Evolutionary conservation across 192 early-diverging fungal species (phyloP).

Genomic region (Gaertneriomyces semiglobifer): DNA sequence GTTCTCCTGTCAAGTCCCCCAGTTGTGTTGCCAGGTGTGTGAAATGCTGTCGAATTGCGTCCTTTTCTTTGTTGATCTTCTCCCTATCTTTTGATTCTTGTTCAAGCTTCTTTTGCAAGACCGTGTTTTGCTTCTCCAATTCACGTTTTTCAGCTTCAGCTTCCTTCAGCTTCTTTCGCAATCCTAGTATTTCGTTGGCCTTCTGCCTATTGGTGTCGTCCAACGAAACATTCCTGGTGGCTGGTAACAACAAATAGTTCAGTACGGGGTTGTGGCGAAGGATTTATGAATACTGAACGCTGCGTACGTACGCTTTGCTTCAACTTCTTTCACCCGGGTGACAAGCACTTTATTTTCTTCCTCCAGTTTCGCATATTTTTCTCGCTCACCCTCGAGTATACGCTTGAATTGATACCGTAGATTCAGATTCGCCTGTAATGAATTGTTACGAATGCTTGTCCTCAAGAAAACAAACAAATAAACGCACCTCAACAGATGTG

Average conservation of each 20-base stretch:
- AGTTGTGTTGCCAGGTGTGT: conserved; percentile 14
- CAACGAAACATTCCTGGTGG: no score
- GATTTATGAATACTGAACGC: no score
- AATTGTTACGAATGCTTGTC: neutral
- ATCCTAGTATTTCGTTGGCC: neutral
- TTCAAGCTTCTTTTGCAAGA: conserved; percentile 5
- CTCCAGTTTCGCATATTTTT: conserved; percentile 12
- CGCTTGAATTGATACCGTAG: conserved; percentile 29
- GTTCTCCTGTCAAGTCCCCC: neutral
- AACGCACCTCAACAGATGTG: conserved; percentile 19
- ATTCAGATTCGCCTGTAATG: conserved; percentile 23
- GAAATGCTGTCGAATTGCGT: conserved; percentile 18
- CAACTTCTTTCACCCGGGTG: conserved; percentile 22
- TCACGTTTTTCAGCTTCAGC: conserved; percentile 17
- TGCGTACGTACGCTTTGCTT: conserved; percentile 17
- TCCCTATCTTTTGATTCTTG: conserved; percentile 10
- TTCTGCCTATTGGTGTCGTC: conserved; percentile 6
- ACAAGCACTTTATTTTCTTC: conserved; percentile 21
- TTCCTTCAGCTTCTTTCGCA: conserved; percentile 24
- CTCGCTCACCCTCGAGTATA: conserved; percentile 14
- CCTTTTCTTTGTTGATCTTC: conserved; percentile 14
- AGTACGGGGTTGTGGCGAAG: no score
- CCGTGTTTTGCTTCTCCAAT: neutral
- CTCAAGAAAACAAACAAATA: neutral
- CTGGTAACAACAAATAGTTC: no score